These are phyloP conservation scores for Meyerozyma athensensis DNA, from an alignment of 1,139 yeast species.

Conservation along the genomic window DNA sequence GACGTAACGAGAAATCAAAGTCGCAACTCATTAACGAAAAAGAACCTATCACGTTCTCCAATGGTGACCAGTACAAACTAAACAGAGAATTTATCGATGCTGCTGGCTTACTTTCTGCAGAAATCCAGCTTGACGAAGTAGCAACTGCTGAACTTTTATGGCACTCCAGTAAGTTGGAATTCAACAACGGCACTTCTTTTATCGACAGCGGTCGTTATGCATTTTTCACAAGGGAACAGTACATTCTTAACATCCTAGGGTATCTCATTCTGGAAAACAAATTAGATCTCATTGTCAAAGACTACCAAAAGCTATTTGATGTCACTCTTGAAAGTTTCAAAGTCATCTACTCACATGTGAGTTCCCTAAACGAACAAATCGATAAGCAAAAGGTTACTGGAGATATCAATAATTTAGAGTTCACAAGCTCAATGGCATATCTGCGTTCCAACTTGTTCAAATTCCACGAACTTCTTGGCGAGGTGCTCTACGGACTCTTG, in stretches of 20 bases:
- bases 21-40: conserved; percentile 42
- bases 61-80: conserved; percentile 59
- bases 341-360: conserved; percentile 51
- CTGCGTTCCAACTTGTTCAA: conserved; percentile 58
- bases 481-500: conserved; percentile 50
- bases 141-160: conserved; percentile 34
- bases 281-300: conserved; percentile 13
- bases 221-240: conserved; percentile 65
- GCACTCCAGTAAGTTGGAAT: conserved; percentile 37
- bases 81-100: conserved; percentile 55
- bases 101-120: conserved; percentile 52
- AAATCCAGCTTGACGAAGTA: conserved; percentile 36
- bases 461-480: conserved; percentile 72
- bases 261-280: conserved; percentile 41
- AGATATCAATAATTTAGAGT: conserved; percentile 38
- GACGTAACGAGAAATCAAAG: conserved; percentile 52
- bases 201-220: conserved; percentile 68
- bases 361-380: conserved; percentile 54
- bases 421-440: conserved; percentile 52
- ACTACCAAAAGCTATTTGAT: conserved; percentile 23
- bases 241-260: conserved; percentile 65
- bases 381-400: conserved; percentile 55
- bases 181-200: conserved; percentile 49
- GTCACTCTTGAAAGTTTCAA: conserved; percentile 51
- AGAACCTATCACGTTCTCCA: conserved; percentile 45